Evolutionary conservation across 2,329 filamentous ascomycete species (phyloP).

Genomic region (Talaromyces sp.): DNA sequence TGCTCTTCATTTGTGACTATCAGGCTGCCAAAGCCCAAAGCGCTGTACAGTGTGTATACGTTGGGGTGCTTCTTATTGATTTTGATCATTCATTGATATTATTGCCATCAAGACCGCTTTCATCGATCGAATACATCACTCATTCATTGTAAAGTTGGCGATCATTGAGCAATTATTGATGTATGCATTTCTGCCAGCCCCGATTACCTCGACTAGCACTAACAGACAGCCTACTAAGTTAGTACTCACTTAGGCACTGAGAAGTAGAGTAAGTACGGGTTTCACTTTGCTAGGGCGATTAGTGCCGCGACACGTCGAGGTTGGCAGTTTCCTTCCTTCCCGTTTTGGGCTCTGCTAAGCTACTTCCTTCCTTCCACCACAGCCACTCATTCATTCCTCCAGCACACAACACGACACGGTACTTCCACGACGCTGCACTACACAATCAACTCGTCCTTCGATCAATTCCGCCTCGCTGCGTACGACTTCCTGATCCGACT

Average conservation of each 20-base stretch:
- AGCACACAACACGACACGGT: background rate
- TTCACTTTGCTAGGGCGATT: background rate
- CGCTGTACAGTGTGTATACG: background rate
- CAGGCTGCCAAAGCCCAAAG: background rate
- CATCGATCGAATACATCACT: background rate
- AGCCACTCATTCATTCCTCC: background rate
- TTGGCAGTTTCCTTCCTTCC: background rate
- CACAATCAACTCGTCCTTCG: background rate
- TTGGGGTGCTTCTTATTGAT: background rate
- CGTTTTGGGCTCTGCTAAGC: background rate
- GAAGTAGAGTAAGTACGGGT: background rate
- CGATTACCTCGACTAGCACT: background rate
- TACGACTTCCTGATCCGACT: background rate
- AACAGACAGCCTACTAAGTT: background rate
- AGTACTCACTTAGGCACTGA: too few species aligned
- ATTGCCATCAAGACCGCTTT: background rate
- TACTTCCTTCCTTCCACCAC: slow-evolving; percentile 2
- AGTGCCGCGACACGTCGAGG: background rate
- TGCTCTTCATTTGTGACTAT: background rate
- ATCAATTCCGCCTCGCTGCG: background rate
- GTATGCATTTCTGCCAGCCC: background rate
- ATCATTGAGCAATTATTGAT: background rate
- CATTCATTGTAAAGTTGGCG: background rate
- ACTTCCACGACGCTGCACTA: background rate
- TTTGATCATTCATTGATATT: background rate